These are phyloP conservation scores for Entomortierella parvispora DNA, from an alignment of 192 early-diverging fungal genomes.

Conservation along the genomic window DNA sequence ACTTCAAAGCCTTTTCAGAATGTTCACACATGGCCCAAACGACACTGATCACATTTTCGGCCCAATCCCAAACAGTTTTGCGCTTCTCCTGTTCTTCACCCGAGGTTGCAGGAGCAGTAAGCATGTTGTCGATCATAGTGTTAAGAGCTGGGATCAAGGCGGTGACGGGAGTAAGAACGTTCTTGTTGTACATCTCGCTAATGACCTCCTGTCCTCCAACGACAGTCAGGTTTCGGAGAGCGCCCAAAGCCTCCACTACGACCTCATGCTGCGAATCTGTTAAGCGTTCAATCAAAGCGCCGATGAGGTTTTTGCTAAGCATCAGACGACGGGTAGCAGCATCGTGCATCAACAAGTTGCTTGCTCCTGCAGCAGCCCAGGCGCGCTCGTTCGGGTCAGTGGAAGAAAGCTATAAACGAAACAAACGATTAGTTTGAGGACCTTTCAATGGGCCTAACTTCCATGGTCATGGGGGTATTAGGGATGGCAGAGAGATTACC, in stretches of 20 bases:
- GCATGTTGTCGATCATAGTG: conserved; percentile 26
- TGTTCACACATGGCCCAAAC: conserved; percentile 72
- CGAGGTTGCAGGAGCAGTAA: conserved; percentile 27
- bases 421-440: too few species aligned
- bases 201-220: conserved; percentile 63
- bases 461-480: not conserved
- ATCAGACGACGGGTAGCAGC: conserved; percentile 74
- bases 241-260: conserved; percentile 77
- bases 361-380: conserved; percentile 90
- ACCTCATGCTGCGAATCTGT: conserved; percentile 78
- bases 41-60: conserved; percentile 68
- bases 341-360: conserved; percentile 78
- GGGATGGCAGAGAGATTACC: conserved; percentile 9
- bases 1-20: conserved; percentile 71
- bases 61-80: conserved; percentile 64
- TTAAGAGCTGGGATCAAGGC: conserved; percentile 58
- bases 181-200: conserved; percentile 64
- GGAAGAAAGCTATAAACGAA: conserved; percentile 73
- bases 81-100: conserved; percentile 47
- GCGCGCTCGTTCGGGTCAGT: conserved; percentile 78
- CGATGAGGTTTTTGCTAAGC: conserved; percentile 76
- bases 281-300: conserved; percentile 75
- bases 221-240: conserved; percentile 74
- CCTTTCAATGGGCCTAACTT: too few species aligned
- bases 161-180: conserved; percentile 64